Conservation (phyloP, 495 filamentous ascomycete species). For the Penicillium desertorum region DNA sequence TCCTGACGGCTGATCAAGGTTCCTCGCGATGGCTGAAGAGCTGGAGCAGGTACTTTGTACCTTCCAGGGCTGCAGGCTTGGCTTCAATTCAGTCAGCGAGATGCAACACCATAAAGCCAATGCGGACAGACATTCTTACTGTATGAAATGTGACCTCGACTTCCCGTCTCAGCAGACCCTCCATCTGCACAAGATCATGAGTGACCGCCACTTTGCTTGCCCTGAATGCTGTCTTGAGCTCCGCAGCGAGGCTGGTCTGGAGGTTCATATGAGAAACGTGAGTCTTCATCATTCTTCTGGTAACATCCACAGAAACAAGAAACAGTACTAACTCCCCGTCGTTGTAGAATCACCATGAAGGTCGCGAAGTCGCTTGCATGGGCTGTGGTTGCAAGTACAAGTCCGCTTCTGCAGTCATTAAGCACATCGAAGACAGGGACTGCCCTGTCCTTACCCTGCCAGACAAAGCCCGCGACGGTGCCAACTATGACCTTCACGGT, state of each 20-base stretch:
- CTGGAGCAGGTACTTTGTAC: neutral
- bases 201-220: slow-evolving; percentile 49
- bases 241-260: slow-evolving; percentile 43
- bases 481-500: neutral
- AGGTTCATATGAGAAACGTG: slow-evolving; percentile 48
- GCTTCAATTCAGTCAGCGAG: slow-evolving; percentile 52
- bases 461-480: neutral
- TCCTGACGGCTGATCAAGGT: neutral
- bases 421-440: slow-evolving; percentile 52
- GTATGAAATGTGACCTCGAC: slow-evolving; percentile 50
- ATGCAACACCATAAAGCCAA: slow-evolving; percentile 50
- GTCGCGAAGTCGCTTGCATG: slow-evolving; percentile 46
- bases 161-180: slow-evolving; percentile 44
- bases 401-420: slow-evolving; percentile 43
- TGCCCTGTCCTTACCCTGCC: slow-evolving; percentile 28
- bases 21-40: neutral
- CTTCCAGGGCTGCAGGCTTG: slow-evolving; percentile 52
- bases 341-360: slow-evolving; percentile 40
- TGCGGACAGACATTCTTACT: slow-evolving; percentile 50
- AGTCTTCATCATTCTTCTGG: neutral
- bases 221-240: slow-evolving; percentile 53
- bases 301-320: neutral
- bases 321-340: neutral
- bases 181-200: slow-evolving; percentile 42
- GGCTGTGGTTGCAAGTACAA: slow-evolving; percentile 47